Conservation (phyloP, 2,329 filamentous ascomycete genomes). For the Claviceps capensis region DNA sequence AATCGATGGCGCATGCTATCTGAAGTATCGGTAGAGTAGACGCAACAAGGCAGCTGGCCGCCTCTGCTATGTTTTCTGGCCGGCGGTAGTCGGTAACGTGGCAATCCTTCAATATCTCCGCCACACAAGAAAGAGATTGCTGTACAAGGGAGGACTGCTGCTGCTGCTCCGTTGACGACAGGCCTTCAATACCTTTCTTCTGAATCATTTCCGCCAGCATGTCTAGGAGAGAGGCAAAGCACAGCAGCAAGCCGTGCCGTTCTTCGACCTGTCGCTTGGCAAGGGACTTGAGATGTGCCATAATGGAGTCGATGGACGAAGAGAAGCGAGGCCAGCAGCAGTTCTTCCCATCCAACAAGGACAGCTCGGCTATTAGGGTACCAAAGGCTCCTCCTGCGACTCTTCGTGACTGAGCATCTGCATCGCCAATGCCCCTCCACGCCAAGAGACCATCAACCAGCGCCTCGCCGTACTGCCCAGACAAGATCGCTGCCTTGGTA, state of each 20-base stretch:
- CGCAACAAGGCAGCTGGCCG: constrained; percentile 42
- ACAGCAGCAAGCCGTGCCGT: constrained; percentile 51
- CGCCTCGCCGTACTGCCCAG: constrained; percentile 54
- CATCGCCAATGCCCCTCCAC: constrained; percentile 81
- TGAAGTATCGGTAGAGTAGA: constrained; percentile 36
- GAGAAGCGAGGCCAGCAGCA: constrained; percentile 14
- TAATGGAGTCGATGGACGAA: constrained; percentile 27
- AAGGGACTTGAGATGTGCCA: constrained; percentile 30
- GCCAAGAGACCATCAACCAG: constrained; percentile 58
- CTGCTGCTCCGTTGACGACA: background rate
- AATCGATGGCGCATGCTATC: constrained; percentile 13
- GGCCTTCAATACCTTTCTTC: constrained; percentile 4
- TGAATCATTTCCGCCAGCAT: constrained; percentile 23
- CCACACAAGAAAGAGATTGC: constrained; percentile 16
- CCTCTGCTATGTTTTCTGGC: constrained; percentile 52
- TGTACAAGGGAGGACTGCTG: constrained; percentile 13
- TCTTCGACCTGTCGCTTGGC: constrained; percentile 49
- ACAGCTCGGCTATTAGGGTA: constrained; percentile 31
- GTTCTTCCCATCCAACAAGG: constrained; percentile 10
- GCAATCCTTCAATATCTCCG: constrained; percentile 27
- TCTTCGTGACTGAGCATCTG: constrained; percentile 60
- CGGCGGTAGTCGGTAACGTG: constrained; percentile 35
- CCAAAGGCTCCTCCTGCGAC: constrained; percentile 60
- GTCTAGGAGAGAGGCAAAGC: constrained; percentile 45
- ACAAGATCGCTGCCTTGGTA: constrained; percentile 51